Evolutionary conservation across 2,329 filamentous ascomycete species (phyloP).

Genomic region (Talaromyces sp.): DNA sequence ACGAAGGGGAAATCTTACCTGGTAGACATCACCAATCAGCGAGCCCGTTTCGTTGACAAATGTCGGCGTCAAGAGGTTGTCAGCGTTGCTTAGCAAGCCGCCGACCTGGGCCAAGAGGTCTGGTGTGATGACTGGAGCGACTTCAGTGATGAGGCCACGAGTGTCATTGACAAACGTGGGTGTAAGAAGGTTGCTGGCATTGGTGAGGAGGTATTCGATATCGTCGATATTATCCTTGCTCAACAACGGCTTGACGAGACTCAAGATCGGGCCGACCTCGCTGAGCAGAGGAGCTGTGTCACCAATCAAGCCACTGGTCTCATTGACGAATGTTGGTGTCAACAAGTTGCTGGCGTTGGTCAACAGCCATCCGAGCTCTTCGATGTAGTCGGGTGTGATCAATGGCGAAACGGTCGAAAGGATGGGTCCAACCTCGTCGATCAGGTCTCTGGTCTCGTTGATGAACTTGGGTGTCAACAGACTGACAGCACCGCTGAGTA

Average conservation of each 20-base stretch:
- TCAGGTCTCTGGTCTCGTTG: constrained; percentile 12
- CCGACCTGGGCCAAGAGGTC: constrained; percentile 25
- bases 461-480: constrained; percentile 23
- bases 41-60: constrained; percentile 29
- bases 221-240: constrained; percentile 15
- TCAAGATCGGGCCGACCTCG: constrained; percentile 5
- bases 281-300: constrained; percentile 12
- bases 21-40: constrained; percentile 25
- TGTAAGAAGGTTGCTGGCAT: constrained; percentile 26
- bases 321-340: constrained; percentile 27
- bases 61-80: constrained; percentile 32
- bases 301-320: constrained; percentile 24
- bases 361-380: constrained; percentile 15
- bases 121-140: constrained; percentile 27
- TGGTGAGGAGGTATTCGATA: constrained; percentile 14
- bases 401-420: constrained; percentile 21
- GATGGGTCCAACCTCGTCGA: constrained; percentile 14
- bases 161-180: constrained; percentile 28
- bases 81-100: constrained; percentile 27
- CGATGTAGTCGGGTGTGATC: constrained; percentile 12
- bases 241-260: constrained; percentile 13
- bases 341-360: constrained; percentile 25
- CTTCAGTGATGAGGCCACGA: constrained; percentile 22
- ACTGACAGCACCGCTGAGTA: constrained; percentile 24
- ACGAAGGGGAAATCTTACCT: constrained; percentile 24